phyloP scores from a whole-genome alignment of 345 rosid genomes.

The Euclidium syriacum region DNA sequence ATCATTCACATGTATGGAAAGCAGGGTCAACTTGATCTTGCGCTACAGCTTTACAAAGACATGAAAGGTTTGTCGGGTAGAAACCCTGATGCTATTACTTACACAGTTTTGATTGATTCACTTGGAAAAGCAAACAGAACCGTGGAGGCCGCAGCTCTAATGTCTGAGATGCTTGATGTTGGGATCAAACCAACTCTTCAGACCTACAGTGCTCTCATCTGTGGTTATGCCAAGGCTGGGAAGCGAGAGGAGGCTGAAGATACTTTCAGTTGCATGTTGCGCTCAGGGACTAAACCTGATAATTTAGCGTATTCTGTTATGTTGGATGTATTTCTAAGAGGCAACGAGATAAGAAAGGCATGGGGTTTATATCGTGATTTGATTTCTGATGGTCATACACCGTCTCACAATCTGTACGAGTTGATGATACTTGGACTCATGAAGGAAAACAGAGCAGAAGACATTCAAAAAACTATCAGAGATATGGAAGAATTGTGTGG shows the following conservation, averaged over 20 bases:
- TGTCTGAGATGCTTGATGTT: constrained; percentile 88
- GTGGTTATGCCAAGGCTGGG: constrained; percentile 97
- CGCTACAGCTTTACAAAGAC: constrained; percentile 66
- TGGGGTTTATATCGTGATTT: constrained; percentile 56
- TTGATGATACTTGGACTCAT: constrained; percentile 47
- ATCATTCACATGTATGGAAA: constrained; percentile 96
- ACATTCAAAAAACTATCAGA: constrained; percentile 51
- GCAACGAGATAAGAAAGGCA: constrained; percentile 56
- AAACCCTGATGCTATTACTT: constrained; percentile 84
- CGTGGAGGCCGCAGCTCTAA: constrained; percentile 61
- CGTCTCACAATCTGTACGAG: constrained; percentile 53
- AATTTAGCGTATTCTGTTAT: constrained; percentile 77
- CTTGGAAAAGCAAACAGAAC: constrained; percentile 81
- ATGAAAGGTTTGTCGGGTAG: constrained; percentile 63
- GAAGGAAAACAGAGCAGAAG: constrained; percentile 51
- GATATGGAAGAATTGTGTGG: constrained; percentile 66
- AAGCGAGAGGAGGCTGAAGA: constrained; percentile 69
- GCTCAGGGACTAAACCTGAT: constrained; percentile 82
- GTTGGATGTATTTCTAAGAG: constrained; percentile 74
- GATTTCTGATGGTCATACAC: constrained; percentile 54
- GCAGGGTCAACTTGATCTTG: constrained; percentile 73
- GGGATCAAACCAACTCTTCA: constrained; percentile 80
- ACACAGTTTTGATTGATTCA: constrained; percentile 84
- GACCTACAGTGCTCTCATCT: constrained; percentile 90
- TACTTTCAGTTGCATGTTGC: constrained; percentile 67